These are phyloP conservation scores for Stagonosporopsis vannaccii DNA, from an alignment of 2,329 filamentous ascomycete species.

Conservation along the genomic window DNA sequence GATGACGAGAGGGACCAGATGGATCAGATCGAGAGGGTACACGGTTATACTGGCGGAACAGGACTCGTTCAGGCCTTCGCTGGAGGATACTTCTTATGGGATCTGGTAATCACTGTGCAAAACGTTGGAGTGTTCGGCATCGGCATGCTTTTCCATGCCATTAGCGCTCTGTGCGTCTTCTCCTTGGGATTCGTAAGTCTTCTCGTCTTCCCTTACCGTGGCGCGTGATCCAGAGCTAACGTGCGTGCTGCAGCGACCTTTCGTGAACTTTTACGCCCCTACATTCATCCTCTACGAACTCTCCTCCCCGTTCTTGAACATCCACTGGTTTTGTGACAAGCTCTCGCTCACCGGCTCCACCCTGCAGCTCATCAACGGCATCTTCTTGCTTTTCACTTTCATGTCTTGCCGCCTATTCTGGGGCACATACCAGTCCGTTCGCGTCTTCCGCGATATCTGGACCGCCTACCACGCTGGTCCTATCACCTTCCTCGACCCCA, in stretches of 20 bases:
- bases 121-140: slow-evolving; percentile 76
- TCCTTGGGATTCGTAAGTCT: slow-evolving; percentile 77
- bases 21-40: slow-evolving; percentile 72
- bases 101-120: slow-evolving; percentile 72
- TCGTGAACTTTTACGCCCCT: slow-evolving; percentile 82
- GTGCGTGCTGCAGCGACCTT: slow-evolving; percentile 69
- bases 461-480: slow-evolving; percentile 46
- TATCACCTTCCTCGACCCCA: slow-evolving; percentile 34
- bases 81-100: slow-evolving; percentile 85
- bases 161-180: slow-evolving; percentile 77
- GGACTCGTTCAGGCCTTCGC: slow-evolving; percentile 80
- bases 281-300: slow-evolving; percentile 89
- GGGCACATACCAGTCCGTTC: slow-evolving; percentile 73
- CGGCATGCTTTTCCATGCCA: slow-evolving; percentile 79
- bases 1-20: slow-evolving; percentile 74
- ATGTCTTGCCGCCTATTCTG: slow-evolving; percentile 80
- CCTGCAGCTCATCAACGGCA: slow-evolving; percentile 78
- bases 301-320: slow-evolving; percentile 83
- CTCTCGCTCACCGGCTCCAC: slow-evolving; percentile 77
- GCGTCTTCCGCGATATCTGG: slow-evolving; percentile 72
- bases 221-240: background rate
- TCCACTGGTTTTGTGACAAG: slow-evolving; percentile 94
- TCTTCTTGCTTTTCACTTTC: slow-evolving; percentile 75
- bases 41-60: slow-evolving; percentile 76
- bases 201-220: background rate